Conservation (phyloP, 2,329 filamentous ascomycete species). For the Apiospora malaysiana region DNA sequence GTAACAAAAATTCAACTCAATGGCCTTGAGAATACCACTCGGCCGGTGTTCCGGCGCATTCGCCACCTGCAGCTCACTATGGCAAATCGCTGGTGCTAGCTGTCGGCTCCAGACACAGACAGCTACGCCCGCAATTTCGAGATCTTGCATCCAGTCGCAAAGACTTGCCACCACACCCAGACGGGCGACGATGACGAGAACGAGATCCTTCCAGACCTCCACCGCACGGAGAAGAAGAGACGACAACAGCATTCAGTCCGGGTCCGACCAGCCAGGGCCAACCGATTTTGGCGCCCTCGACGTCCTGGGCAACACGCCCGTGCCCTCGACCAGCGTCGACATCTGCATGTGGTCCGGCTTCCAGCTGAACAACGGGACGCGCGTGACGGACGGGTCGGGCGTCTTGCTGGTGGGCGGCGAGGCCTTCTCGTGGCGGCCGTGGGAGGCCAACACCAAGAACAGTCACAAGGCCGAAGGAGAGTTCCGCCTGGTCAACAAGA, state of each 20-base stretch:
- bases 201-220: slow-evolving; percentile 31
- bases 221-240: slow-evolving; percentile 2
- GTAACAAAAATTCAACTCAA: neutral
- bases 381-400: slow-evolving; percentile 71
- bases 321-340: slow-evolving; percentile 83
- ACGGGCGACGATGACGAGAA: neutral
- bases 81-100: slow-evolving; percentile 22
- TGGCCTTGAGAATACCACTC: slow-evolving; percentile 12
- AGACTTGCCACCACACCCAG: neutral
- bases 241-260: slow-evolving; percentile 1
- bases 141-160: slow-evolving; percentile 7
- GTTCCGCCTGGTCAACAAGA: slow-evolving; percentile 69
- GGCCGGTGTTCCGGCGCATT: slow-evolving; percentile 19
- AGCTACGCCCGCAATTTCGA: neutral
- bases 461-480: slow-evolving; percentile 32
- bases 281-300: slow-evolving; percentile 78
- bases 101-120: slow-evolving; percentile 18
- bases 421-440: slow-evolving; percentile 88
- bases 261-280: slow-evolving; percentile 39
- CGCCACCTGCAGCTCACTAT: neutral
- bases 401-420: slow-evolving; percentile 84
- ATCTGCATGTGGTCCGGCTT: slow-evolving; percentile 85
- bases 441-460: slow-evolving; percentile 54
- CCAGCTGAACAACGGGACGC: slow-evolving; percentile 80
- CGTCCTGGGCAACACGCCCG: slow-evolving; percentile 75